These are phyloP conservation scores for Myriosclerotinia curreyana DNA, from an alignment of 2,329 filamentous ascomycete genomes.

Conservation along the genomic window DNA sequence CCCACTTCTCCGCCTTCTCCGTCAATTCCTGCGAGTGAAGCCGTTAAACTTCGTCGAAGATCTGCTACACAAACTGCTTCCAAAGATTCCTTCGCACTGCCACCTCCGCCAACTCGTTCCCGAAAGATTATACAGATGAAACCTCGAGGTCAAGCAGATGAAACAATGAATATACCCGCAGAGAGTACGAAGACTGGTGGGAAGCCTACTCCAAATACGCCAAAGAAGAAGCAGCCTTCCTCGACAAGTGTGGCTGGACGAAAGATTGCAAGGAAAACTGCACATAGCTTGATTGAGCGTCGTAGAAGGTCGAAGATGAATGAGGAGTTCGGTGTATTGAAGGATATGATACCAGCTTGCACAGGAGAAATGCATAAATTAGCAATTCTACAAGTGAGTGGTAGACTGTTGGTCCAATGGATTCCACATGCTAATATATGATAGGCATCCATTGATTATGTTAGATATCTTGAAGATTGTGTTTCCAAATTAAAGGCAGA, in stretches of 20 bases:
- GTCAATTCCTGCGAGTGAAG: slow-evolving; percentile 42
- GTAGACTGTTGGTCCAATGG: too few species aligned
- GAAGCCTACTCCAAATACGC: slow-evolving; percentile 29
- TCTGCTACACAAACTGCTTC: slow-evolving; percentile 43
- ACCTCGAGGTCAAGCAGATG: slow-evolving; percentile 51
- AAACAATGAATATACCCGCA: slow-evolving; percentile 25
- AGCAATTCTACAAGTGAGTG: slow-evolving; percentile 80
- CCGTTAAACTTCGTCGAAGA: slow-evolving; percentile 45
- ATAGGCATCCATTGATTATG: slow-evolving; percentile 92
- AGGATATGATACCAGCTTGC: slow-evolving; percentile 94
- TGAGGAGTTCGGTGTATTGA: slow-evolving; percentile 90
- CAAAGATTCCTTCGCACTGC: slow-evolving; percentile 72
- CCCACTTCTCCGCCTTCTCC: slow-evolving; percentile 45
- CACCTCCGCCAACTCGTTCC: slow-evolving; percentile 85
- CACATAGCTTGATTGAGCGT: slow-evolving; percentile 91
- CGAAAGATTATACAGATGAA: slow-evolving; percentile 99
- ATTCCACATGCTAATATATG: slow-evolving; percentile 18
- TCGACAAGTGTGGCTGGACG: slow-evolving; percentile 80
- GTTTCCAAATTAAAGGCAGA: slow-evolving; percentile 71
- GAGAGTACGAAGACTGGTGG: slow-evolving; percentile 28
- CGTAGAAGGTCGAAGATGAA: slow-evolving; percentile 95
- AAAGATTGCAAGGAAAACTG: slow-evolving; percentile 93
- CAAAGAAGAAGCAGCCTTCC: slow-evolving; percentile 74
- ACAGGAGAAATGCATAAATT: slow-evolving; percentile 98
- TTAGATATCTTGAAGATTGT: slow-evolving; percentile 90